Evolutionary conservation across 2,329 filamentous ascomycete genomes (phyloP).

Genomic region (Diaporthe aspalathi): DNA sequence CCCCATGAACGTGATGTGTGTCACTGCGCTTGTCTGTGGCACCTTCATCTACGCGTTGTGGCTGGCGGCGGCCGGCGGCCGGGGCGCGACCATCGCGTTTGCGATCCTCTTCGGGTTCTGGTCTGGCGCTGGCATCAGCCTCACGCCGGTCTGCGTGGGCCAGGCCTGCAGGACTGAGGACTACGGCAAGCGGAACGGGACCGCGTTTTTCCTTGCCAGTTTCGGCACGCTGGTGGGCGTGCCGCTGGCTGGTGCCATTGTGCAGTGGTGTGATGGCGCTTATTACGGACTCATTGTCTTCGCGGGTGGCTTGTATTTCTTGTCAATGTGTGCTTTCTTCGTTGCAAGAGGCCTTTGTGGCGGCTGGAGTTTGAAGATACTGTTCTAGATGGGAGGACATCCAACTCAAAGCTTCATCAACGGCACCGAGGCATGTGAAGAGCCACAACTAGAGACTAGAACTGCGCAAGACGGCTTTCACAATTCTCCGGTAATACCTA

Average conservation of each 20-base stretch:
- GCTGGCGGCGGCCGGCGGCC: slow-evolving; percentile 72
- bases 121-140: slow-evolving; percentile 81
- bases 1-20: slow-evolving; percentile 84
- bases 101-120: slow-evolving; percentile 83
- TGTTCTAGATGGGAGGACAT: background rate
- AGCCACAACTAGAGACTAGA: background rate
- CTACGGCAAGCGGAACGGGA: slow-evolving; percentile 88
- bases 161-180: slow-evolving; percentile 83
- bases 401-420: no score
- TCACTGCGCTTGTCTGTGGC: slow-evolving; percentile 70
- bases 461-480: no score
- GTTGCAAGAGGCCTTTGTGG: background rate
- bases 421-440: no score
- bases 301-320: slow-evolving; percentile 69
- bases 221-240: slow-evolving; percentile 80
- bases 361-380: background rate
- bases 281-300: slow-evolving; percentile 77
- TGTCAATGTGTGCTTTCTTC: slow-evolving; percentile 1
- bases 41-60: slow-evolving; percentile 79
- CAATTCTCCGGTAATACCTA: no score
- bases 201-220: slow-evolving; percentile 83
- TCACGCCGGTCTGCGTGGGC: slow-evolving; percentile 87
- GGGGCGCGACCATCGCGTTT: slow-evolving; percentile 76
- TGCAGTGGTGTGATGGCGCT: slow-evolving; percentile 65
- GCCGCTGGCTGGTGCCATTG: slow-evolving; percentile 74